A percentile compares a stretch with the other conserved stretches of the same genome.
These are phyloP conservation scores for Pelargonium myrrhifolium DNA, from an alignment of 441 rosid genomes.

Conservation along the genomic window DNA sequence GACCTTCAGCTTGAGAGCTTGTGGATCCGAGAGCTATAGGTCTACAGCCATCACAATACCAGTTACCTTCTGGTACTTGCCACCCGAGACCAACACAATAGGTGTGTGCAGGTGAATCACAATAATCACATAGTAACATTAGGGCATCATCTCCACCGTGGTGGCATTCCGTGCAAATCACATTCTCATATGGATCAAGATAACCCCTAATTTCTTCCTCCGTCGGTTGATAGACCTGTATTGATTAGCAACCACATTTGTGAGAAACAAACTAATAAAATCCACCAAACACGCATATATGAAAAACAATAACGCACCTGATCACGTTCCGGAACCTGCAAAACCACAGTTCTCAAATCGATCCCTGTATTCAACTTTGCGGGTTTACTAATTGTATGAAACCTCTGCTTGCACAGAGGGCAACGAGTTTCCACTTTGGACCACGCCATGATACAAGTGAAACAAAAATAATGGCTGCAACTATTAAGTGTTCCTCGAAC, in stretches of 20 bases:
- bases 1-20: constrained; percentile 47
- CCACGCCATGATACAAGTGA: constrained; percentile 95
- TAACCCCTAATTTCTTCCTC: constrained; percentile 97
- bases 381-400: constrained; percentile 69
- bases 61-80: constrained; percentile 96
- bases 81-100: constrained; percentile 90
- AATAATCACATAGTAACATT: constrained; percentile 90
- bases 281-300: background rate
- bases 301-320: constrained; percentile 47
- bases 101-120: constrained; percentile 98
- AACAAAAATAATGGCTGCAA: constrained; percentile 91
- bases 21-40: constrained; percentile 78
- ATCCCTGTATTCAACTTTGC: constrained; percentile 62
- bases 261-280: constrained; percentile 14
- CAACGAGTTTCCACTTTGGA: constrained; percentile 97
- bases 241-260: constrained; percentile 16
- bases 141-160: constrained; percentile 97
- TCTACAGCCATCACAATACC: constrained; percentile 94
- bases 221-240: constrained; percentile 88
- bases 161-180: constrained; percentile 79
- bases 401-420: constrained; percentile 96
- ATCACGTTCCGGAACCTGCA: constrained; percentile 75
- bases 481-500: constrained; percentile 73
- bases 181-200: constrained; percentile 91
- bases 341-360: constrained; percentile 67